Percentiles rank a stretch among this genome's conserved stretches.
phyloP scores from a whole-genome alignment of 2,329 filamentous ascomycete species.

The Fusarium annulatum region DNA sequence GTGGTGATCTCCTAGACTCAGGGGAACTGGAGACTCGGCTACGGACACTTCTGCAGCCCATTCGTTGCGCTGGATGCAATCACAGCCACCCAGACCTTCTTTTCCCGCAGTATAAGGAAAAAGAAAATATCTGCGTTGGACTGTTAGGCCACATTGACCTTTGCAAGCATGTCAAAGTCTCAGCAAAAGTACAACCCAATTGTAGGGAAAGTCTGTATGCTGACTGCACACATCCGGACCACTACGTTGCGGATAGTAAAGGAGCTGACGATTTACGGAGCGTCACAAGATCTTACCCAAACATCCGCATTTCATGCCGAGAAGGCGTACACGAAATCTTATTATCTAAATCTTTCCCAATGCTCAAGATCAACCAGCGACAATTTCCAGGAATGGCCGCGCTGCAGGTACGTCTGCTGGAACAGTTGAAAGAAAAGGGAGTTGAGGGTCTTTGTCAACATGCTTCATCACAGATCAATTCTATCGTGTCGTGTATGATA shows the following conservation, averaged over 20 bases:
- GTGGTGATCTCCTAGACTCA: background rate
- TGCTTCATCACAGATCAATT: background rate
- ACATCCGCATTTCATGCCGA: background rate
- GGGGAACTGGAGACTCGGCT: background rate
- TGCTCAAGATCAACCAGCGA: background rate
- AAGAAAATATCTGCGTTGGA: background rate
- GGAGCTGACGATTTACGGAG: accelerated
- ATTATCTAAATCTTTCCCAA: accelerated
- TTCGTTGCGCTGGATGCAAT: background rate
- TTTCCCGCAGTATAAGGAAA: background rate
- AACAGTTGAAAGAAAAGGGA: accelerated
- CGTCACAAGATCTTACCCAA: accelerated
- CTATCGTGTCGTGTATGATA: background rate
- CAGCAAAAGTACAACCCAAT: accelerated
- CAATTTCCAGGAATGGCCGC: background rate
- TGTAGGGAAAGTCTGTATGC: accelerated
- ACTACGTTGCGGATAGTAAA: background rate
- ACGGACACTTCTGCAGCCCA: background rate
- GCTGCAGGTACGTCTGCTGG: background rate
- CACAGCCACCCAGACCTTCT: background rate
- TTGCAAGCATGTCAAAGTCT: background rate
- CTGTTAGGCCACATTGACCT: background rate
- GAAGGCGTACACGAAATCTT: accelerated
- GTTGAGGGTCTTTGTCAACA: background rate
- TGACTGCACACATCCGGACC: background rate